Evolutionary conservation across 2,329 filamentous ascomycete genomes (phyloP), one percentile per base, ranked within the genome.

Genomic region (Aspergillus spinulosporus): DNA sequence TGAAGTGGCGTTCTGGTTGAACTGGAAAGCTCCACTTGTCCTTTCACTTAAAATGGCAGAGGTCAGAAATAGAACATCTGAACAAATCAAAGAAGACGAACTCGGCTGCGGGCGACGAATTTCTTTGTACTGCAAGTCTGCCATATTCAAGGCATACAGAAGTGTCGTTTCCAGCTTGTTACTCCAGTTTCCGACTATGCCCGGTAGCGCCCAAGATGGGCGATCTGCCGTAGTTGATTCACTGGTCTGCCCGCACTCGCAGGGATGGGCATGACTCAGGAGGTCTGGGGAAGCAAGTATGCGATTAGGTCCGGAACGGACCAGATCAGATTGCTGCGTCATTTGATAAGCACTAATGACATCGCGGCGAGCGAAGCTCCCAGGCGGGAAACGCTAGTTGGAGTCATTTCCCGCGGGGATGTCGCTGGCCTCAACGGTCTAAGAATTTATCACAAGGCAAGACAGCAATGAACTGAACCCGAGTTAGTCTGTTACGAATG

Each of bases 281-380:
- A 21, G 40, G 40, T 26, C 46, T 34, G 47, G 45, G 50, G 34
- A 43, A 43, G 47, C 47, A 53, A 32, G 43, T 34, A 43, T 43
- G 31, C 26, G 50, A 40, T 40, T 44, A 53, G 28, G n/a, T 26
- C 12, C 39, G 39, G 44, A n/a, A 45, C 40, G 46, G 39, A 15
- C 43, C 28, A 36, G 31, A 29, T 12, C 42, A 53, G 47, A 21
- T 26, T 40, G 40, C 59, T 57, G 57, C 59, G 57, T 59, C 59
- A 59, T 59, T 26, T 32, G 42, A 34, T 12, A 29, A 46, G 53
- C 21, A 50, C 32, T 47, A 45, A 49, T 45, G 34, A 11, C 34
- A 31, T 28, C 40, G 36, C 12, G 11, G 36, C 36, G 5, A 11
- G 36, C 11, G 36, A 39, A 39, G 36, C 36, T 39, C 32, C 44